Conservation (phyloP, 1,139 yeast genomes). For the Candida sp. region DNA sequence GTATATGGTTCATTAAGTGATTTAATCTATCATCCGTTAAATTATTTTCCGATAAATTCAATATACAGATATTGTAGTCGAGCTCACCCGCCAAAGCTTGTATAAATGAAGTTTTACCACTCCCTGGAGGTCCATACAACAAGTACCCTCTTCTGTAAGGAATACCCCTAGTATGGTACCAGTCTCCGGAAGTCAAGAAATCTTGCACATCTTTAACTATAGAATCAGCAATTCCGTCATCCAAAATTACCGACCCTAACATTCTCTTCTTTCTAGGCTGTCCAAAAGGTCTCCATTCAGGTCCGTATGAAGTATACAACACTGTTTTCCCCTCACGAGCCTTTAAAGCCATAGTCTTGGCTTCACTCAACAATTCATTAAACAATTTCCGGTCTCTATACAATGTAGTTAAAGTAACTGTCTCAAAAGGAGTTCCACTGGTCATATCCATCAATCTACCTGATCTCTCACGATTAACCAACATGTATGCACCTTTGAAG, state of each 20-base stretch:
- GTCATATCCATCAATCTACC: constrained; percentile 88
- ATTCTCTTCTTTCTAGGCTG: constrained; percentile 88
- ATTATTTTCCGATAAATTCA: constrained; percentile 86
- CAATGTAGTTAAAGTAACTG: constrained; percentile 86
- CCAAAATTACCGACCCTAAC: constrained; percentile 83
- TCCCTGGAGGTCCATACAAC: constrained; percentile 96
- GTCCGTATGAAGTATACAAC: constrained; percentile 92
- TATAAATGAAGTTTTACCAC: constrained; percentile 93
- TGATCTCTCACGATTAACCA: constrained; percentile 85
- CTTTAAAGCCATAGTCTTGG: constrained; percentile 77
- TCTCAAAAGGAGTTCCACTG: constrained; percentile 93
- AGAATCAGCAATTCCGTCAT: constrained; percentile 63
- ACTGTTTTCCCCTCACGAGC: constrained; percentile 94
- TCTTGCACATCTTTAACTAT: constrained; percentile 74
- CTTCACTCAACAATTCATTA: constrained; percentile 73
- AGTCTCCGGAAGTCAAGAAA: constrained; percentile 72
- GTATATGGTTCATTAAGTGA: constrained; percentile 94
- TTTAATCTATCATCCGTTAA: constrained; percentile 92
- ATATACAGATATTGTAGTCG: constrained; percentile 91
- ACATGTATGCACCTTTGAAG: constrained; percentile 85
- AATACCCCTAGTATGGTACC: constrained; percentile 96
- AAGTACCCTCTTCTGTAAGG: constrained; percentile 96
- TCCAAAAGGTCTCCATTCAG: constrained; percentile 99
- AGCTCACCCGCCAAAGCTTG: constrained; percentile 97
- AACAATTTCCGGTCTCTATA: constrained; percentile 78